Conservation (phyloP, 2,329 filamentous ascomycete species). For the Penicillium nordicum region DNA sequence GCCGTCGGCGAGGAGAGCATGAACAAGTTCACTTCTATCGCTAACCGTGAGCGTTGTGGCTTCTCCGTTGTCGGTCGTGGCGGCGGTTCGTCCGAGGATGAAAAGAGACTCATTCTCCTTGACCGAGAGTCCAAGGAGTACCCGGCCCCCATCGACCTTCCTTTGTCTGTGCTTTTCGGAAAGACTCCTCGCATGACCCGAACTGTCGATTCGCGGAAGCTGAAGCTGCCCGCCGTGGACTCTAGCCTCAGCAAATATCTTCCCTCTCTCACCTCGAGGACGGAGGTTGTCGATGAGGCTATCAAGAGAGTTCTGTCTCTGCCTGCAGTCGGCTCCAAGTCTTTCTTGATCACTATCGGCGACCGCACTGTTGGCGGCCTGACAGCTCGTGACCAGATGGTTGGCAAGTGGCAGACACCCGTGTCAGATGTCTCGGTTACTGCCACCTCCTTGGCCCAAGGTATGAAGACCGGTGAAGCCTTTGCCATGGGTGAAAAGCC, state of each 20-base stretch:
- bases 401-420: conserved; percentile 92
- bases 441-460: conserved; percentile 70
- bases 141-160: conserved; percentile 79
- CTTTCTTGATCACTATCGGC: conserved; percentile 93
- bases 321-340: conserved; percentile 92
- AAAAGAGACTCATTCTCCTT: conserved; percentile 71
- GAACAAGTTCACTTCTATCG: conserved; percentile 67
- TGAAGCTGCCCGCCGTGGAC: conserved; percentile 69
- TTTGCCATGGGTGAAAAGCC: conserved; percentile 97
- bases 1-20: conserved; percentile 78
- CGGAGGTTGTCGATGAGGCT: conserved; percentile 62
- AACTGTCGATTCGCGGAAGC: conserved; percentile 66
- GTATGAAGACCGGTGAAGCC: conserved; percentile 80
- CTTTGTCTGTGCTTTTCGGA: conserved; percentile 84
- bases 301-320: conserved; percentile 77
- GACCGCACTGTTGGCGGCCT: conserved; percentile 89
- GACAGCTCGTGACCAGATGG: conserved; percentile 87
- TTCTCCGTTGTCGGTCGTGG: conserved; percentile 89
- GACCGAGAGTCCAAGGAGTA: conserved; percentile 74
- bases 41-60: conserved; percentile 79
- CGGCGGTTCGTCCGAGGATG: conserved; percentile 60
- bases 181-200: conserved; percentile 79
- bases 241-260: conserved; percentile 66
- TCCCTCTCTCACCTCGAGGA: conserved; percentile 50
- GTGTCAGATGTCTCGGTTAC: conserved; percentile 94